Evolutionary conservation across 2,329 filamentous ascomycete genomes (phyloP).

Genomic region (Pseudofabraea citricarpa): DNA sequence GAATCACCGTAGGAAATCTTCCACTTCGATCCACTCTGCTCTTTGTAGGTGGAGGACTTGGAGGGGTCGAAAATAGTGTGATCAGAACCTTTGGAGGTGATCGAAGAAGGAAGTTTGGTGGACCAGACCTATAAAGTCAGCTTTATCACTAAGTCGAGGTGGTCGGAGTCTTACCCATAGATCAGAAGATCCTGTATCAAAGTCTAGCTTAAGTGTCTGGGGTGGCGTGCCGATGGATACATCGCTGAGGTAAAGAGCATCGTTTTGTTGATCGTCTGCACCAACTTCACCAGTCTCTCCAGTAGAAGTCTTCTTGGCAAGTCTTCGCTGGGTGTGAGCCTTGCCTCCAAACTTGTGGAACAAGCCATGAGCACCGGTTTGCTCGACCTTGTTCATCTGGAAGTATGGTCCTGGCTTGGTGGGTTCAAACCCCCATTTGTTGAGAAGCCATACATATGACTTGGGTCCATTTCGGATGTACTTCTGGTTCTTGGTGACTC

Average conservation of each 20-base stretch:
- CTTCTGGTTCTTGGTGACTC: constrained; percentile 50
- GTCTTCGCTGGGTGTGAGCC: constrained; percentile 38
- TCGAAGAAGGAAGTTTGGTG: constrained; percentile 37
- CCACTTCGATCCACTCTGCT: constrained; percentile 47
- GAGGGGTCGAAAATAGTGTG: constrained; percentile 55
- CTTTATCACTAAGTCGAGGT: background rate
- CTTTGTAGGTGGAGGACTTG: constrained; percentile 57
- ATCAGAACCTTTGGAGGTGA: constrained; percentile 27
- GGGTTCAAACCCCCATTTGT: constrained; percentile 58
- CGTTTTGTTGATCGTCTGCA: constrained; percentile 63
- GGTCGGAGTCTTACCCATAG: constrained; percentile 50
- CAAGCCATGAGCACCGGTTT: constrained; percentile 35
- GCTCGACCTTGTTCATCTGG: constrained; percentile 37
- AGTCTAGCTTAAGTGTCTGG: constrained; percentile 58
- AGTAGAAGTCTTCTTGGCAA: constrained; percentile 39
- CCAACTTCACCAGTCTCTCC: constrained; percentile 42
- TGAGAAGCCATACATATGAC: constrained; percentile 56
- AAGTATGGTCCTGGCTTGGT: constrained; percentile 59
- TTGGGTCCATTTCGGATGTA: constrained; percentile 56
- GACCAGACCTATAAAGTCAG: constrained; percentile 45
- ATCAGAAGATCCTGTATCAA: constrained; percentile 68
- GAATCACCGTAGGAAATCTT: constrained; percentile 64
- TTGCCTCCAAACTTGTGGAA: constrained; percentile 44
- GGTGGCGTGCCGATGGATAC: constrained; percentile 61
- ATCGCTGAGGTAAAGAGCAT: constrained; percentile 59